Evolutionary conservation across 179 eudicot species (phyloP).

Genomic region (Pouteria campechiana): DNA sequence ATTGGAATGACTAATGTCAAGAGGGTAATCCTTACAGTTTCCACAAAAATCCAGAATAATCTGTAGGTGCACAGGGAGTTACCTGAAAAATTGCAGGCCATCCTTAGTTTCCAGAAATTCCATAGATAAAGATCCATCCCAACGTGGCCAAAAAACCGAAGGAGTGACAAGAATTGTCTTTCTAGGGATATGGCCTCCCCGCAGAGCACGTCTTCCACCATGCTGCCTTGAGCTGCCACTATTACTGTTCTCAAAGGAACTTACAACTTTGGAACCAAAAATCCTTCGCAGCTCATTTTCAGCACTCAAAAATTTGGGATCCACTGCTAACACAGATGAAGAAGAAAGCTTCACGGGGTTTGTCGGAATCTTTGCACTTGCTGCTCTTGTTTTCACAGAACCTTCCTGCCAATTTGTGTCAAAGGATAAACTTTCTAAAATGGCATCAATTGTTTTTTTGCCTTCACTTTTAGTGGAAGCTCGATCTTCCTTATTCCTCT

Average conservation of each 20-base stretch:
- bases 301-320: slow-evolving; percentile 77
- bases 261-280: slow-evolving; percentile 93
- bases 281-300: slow-evolving; percentile 88
- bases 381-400: slow-evolving; percentile 11
- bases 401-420: slow-evolving; percentile 18
- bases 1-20: too few relatives aligned
- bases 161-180: slow-evolving; percentile 71
- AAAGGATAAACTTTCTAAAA: slow-evolving; percentile 31
- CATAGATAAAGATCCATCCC: slow-evolving; percentile 98
- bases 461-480: slow-evolving; percentile 5
- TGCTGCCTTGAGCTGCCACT: slow-evolving; percentile 67
- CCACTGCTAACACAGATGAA: slow-evolving; percentile 55
- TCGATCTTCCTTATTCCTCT: slow-evolving; percentile 50
- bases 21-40: too few relatives aligned
- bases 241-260: slow-evolving; percentile 55
- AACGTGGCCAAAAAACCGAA: slow-evolving; percentile 85
- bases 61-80: slow-evolving; percentile 1
- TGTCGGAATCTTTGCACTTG: slow-evolving; percentile 9
- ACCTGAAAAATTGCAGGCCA: slow-evolving; percentile 72
- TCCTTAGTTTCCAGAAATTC: slow-evolving; percentile 70
- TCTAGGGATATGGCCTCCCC: slow-evolving; percentile 44
- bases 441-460: slow-evolving; percentile 18
- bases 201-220: slow-evolving; percentile 71
- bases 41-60: too few relatives aligned
- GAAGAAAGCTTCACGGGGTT: slow-evolving; percentile 15